phyloP scores from a whole-genome alignment of 179 eudicot genomes.

The Patellifolia procumbens region DNA sequence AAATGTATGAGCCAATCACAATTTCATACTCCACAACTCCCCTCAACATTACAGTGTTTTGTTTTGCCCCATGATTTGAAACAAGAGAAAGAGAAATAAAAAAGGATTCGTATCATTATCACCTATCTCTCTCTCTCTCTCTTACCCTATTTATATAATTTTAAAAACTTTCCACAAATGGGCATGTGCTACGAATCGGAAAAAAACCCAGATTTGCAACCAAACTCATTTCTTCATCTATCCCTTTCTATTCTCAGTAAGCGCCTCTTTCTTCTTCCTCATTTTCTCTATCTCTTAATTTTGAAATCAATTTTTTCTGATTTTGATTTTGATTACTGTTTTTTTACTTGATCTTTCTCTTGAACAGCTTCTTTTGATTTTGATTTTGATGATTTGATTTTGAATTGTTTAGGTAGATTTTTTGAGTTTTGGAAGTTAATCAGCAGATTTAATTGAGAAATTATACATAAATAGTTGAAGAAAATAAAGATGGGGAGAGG shows the following conservation, averaged over 20 bases:
- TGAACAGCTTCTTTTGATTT: not conserved
- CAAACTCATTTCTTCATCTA: not conserved
- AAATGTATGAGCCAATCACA: constrained; percentile 23
- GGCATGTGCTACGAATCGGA: constrained; percentile 25
- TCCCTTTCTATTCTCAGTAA: constrained; percentile 35
- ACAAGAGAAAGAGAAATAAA: not conserved
- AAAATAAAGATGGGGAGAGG: constrained; percentile 36
- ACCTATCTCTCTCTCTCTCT: not conserved
- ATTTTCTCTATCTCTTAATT: constrained; percentile 18
- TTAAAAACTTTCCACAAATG: constrained; percentile 36
- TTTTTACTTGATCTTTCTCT: not conserved
- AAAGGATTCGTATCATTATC: constrained; percentile 2
- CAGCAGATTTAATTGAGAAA: not conserved
- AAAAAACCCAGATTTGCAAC: constrained; percentile 11
- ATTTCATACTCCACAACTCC: not conserved
- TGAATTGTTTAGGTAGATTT: not conserved
- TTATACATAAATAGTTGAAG: no score
- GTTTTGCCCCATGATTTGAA: not conserved
- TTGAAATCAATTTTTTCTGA: not conserved
- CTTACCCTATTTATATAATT: not conserved
- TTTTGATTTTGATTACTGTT: not conserved
- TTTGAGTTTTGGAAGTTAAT: not conserved
- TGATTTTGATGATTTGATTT: not conserved
- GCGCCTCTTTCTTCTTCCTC: not conserved
- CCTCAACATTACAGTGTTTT: not conserved